These are phyloP conservation scores for Martensiomyces pterosporus DNA, from an alignment of 192 early-diverging fungal genomes.

Conservation along the genomic window DNA sequence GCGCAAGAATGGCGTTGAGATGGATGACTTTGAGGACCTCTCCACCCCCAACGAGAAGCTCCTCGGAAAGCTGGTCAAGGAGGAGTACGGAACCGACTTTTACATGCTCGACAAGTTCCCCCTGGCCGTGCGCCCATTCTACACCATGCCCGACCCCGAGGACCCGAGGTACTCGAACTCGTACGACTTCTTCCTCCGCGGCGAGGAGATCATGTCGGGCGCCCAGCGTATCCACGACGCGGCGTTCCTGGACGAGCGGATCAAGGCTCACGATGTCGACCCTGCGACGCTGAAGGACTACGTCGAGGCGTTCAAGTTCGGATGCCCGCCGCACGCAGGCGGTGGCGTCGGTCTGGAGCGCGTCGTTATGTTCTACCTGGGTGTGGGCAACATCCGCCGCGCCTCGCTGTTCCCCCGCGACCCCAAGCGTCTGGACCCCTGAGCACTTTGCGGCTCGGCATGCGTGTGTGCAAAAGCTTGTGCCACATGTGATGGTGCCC, in stretches of 20 bases:
- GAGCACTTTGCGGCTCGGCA: too few species aligned
- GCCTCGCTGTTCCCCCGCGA: constrained; percentile 96
- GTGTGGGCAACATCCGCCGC: constrained; percentile 90
- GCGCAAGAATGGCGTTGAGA: constrained; percentile 80
- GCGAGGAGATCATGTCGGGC: constrained; percentile 97
- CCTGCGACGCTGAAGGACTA: constrained; percentile 82
- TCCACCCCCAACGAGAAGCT: constrained; percentile 79
- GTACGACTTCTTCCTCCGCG: constrained; percentile 99
- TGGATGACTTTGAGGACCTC: constrained; percentile 92
- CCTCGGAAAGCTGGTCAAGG: constrained; percentile 84
- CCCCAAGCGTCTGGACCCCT: constrained; percentile 87
- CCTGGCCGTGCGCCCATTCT: constrained; percentile 91
- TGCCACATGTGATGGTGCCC: too few species aligned
- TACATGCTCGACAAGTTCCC: constrained; percentile 99
- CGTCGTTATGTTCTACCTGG: constrained; percentile 94
- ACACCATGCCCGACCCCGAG: constrained; percentile 97
- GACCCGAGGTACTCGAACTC: constrained; percentile 93
- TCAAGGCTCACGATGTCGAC: constrained; percentile 73
- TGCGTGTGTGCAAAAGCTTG: too few species aligned
- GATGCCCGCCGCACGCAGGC: constrained; percentile 95
- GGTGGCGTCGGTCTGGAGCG: constrained; percentile 97
- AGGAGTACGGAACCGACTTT: constrained; percentile 96
- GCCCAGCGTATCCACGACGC: constrained; percentile 98
- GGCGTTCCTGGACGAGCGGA: constrained; percentile 70
- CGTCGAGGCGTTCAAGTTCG: constrained; percentile 93